Percentiles rank a stretch among this genome's conserved stretches.
phyloP scores from a whole-genome alignment of 2,329 filamentous ascomycete species.

The Spiromastix sp. region DNA sequence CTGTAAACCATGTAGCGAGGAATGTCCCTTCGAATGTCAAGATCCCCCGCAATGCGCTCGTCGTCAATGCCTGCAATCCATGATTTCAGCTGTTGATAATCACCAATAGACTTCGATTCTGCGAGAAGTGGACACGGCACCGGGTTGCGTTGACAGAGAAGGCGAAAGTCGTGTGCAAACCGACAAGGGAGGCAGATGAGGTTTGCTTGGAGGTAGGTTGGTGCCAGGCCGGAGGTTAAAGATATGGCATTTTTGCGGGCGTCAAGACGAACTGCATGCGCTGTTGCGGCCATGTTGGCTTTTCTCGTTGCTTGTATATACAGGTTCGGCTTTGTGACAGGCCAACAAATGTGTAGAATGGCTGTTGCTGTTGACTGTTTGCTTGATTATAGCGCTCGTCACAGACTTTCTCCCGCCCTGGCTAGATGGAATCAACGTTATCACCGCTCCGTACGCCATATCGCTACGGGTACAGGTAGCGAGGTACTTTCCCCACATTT shows the following conservation, averaged over 20 bases:
- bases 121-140: slow-evolving; percentile 53
- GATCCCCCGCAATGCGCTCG: slow-evolving; percentile 26
- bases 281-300: neutral
- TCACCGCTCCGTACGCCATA: too few species aligned
- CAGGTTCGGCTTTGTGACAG: neutral
- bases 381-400: too few species aligned
- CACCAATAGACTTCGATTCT: slow-evolving; percentile 38
- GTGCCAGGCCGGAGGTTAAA: slow-evolving; percentile 45
- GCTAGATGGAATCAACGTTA: too few species aligned
- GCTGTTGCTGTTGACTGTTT: too few species aligned
- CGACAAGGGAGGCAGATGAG: slow-evolving; percentile 48
- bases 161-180: slow-evolving; percentile 48
- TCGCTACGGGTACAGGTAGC: too few species aligned
- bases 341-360: too few species aligned
- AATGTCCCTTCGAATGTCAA: slow-evolving; percentile 49
- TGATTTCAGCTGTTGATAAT: slow-evolving; percentile 31
- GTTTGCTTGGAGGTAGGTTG: slow-evolving; percentile 51
- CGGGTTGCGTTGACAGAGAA: slow-evolving; percentile 51
- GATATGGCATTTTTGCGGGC: slow-evolving; percentile 3
- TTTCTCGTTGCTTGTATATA: neutral
- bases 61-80: slow-evolving; percentile 21
- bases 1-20: slow-evolving; percentile 50
- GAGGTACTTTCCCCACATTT: too few species aligned
- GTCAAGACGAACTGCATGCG: neutral
- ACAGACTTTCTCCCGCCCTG: too few species aligned